phyloP scores from a whole-genome alignment of 805 yeast genomes.

The Lipomyces chichibuensis region DNA sequence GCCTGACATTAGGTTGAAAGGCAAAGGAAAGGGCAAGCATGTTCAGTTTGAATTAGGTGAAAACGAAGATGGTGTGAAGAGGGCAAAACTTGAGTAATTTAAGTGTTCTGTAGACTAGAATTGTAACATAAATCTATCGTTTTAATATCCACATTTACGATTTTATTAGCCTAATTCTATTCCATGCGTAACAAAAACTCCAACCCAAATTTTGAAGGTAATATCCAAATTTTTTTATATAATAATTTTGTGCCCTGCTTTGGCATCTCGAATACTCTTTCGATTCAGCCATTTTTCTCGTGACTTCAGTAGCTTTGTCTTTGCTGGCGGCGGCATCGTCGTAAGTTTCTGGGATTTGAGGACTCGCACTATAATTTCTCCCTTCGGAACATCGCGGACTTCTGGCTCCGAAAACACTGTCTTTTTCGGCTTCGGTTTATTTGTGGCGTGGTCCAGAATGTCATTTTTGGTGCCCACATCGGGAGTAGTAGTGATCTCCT shows the following conservation, averaged over 20 bases:
- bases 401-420: conserved; percentile 18
- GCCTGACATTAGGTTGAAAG: neutral
- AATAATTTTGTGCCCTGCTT: conserved; percentile 12
- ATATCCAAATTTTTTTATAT: neutral
- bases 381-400: conserved; percentile 14
- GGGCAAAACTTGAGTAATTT: neutral
- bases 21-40: conserved; percentile 2
- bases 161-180: neutral
- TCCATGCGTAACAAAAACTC: neutral
- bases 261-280: conserved; percentile 34
- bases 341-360: neutral
- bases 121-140: too few species aligned
- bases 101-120: neutral
- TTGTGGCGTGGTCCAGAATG: neutral
- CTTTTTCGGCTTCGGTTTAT: conserved; percentile 10
- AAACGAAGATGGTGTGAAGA: neutral
- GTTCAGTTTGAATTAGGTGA: neutral
- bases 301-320: conserved; percentile 6
- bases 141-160: neutral
- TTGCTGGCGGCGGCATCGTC: conserved; percentile 28
- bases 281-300: conserved; percentile 30
- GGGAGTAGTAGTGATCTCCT: conserved; percentile 26
- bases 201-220: neutral
- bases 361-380: conserved; percentile 8
- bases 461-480: neutral